A percentile compares a stretch with the other conserved stretches of the same genome.
Conservation (phyloP, 306 rosid species). For the Cicer chorassanicum region DNA sequence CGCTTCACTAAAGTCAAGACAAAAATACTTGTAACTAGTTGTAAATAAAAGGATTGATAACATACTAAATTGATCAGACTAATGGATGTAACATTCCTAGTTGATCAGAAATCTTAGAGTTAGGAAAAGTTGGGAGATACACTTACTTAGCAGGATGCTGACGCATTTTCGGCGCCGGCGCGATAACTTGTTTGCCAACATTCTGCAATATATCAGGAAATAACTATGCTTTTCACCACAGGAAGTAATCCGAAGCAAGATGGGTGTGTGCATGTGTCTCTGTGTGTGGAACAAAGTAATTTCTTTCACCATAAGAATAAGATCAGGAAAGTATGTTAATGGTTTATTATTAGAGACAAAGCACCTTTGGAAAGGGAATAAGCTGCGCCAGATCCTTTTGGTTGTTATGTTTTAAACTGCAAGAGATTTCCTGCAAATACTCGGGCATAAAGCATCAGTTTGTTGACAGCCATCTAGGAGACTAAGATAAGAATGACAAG, state of each 20-base stretch:
- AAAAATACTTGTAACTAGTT: slow-evolving; percentile 32
- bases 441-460: slow-evolving; percentile 45
- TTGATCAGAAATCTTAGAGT: slow-evolving; percentile 2
- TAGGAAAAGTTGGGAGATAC: slow-evolving; percentile 36
- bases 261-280: slow-evolving; percentile 1
- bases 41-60: neutral
- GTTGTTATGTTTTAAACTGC: slow-evolving; percentile 49
- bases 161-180: slow-evolving; percentile 49
- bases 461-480: slow-evolving; percentile 22
- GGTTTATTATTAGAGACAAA: slow-evolving; percentile 31
- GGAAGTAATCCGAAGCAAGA: slow-evolving; percentile 24
- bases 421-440: slow-evolving; percentile 59
- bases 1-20: slow-evolving; percentile 59
- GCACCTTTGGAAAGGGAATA: slow-evolving; percentile 63
- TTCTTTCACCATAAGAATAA: slow-evolving; percentile 35
- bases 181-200: slow-evolving; percentile 35
- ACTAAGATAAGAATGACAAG: slow-evolving; percentile 29
- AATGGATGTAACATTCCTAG: slow-evolving; percentile 13
- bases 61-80: slow-evolving; percentile 1
- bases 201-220: slow-evolving; percentile 57
- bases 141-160: slow-evolving; percentile 58
- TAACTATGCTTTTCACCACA: slow-evolving; percentile 34
- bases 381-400: slow-evolving; percentile 51
- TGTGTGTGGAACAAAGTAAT: slow-evolving; percentile 12
- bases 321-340: slow-evolving; percentile 13